Evolutionary conservation across 106 monocot genomes (phyloP).

Genomic region (Ottelia alismoides): DNA sequence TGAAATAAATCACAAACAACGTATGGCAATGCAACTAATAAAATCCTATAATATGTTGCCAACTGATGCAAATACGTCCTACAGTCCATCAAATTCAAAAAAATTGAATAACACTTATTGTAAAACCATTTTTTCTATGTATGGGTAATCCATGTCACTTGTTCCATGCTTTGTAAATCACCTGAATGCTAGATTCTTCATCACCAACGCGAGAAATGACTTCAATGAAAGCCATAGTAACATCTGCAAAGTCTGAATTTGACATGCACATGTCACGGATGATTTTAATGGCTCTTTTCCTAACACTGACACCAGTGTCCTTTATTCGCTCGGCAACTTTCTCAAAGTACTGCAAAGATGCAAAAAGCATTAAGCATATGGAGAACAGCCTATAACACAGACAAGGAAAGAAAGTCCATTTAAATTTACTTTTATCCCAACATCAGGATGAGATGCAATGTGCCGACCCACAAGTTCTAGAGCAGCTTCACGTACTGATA

Average conservation of each 20-base stretch:
- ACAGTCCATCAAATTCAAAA: too few species aligned
- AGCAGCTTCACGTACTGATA: constrained; percentile 96
- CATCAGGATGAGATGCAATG: constrained; percentile 98
- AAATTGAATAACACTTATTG: too few species aligned
- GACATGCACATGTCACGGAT: constrained; percentile 88
- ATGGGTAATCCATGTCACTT: too few species aligned
- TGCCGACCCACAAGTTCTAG: constrained; percentile 98
- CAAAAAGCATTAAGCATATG: background rate
- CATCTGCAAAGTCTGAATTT: constrained; percentile 47
- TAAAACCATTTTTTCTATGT: too few species aligned
- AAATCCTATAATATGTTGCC: too few species aligned
- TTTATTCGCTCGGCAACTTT: constrained; percentile 98
- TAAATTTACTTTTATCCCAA: constrained; percentile 77
- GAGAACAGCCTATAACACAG: background rate
- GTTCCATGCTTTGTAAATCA: too few species aligned
- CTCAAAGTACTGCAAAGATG: constrained; percentile 66
- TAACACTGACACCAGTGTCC: constrained; percentile 96
- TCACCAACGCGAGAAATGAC: constrained; percentile 95
- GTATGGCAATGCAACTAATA: too few species aligned
- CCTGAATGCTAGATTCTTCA: constrained; percentile 96
- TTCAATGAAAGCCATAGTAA: constrained; percentile 81
- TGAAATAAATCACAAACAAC: too few species aligned
- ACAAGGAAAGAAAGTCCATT: background rate
- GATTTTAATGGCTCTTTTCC: constrained; percentile 94
- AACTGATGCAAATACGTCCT: too few species aligned